Percentiles rank a stretch among this genome's conserved stretches.
These are phyloP conservation scores for Pseudocercospora eumusae DNA, from an alignment of 2,329 filamentous ascomycete species.

Conservation along the genomic window DNA sequence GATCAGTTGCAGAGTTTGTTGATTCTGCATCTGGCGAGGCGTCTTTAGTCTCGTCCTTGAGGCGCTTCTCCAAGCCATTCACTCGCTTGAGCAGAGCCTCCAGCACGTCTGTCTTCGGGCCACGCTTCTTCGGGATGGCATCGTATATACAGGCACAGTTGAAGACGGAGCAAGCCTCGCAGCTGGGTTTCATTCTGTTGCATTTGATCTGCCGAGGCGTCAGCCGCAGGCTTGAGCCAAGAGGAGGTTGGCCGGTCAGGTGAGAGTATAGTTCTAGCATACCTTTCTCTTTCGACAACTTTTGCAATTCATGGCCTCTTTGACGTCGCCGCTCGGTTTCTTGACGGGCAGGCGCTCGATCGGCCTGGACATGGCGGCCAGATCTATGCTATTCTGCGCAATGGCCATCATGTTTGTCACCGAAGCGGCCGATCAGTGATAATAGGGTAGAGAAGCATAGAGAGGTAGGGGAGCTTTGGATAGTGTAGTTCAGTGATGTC, in stretches of 20 bases:
- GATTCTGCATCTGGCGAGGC: slow-evolving; percentile 38
- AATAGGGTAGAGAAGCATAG: slow-evolving; percentile 18
- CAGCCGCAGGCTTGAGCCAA: not conserved
- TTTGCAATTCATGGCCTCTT: slow-evolving; percentile 95
- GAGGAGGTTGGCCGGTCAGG: slow-evolving; percentile 9
- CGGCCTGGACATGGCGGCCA: slow-evolving; percentile 64
- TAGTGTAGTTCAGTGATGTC: slow-evolving; percentile 18
- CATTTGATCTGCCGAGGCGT: slow-evolving; percentile 73
- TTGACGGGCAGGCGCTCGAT: slow-evolving; percentile 76
- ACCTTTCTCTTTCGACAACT: slow-evolving; percentile 92
- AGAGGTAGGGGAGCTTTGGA: slow-evolving; percentile 18
- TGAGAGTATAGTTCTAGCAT: not conserved
- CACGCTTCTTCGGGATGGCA: slow-evolving; percentile 84
- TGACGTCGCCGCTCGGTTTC: slow-evolving; percentile 71
- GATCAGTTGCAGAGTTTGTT: slow-evolving; percentile 14
- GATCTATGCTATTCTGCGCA: slow-evolving; percentile 26
- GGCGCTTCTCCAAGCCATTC: slow-evolving; percentile 77
- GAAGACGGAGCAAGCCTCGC: slow-evolving; percentile 86
- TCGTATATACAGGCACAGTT: slow-evolving; percentile 88
- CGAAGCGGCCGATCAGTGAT: slow-evolving; percentile 7
- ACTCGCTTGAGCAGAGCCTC: slow-evolving; percentile 82
- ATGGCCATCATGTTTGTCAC: slow-evolving; percentile 26
- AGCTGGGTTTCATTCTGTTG: slow-evolving; percentile 79
- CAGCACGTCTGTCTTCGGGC: slow-evolving; percentile 85
- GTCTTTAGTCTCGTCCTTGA: slow-evolving; percentile 60